phyloP scores from a whole-genome alignment of 2,329 filamentous ascomycete species.

The Colletotrichum siamense region DNA sequence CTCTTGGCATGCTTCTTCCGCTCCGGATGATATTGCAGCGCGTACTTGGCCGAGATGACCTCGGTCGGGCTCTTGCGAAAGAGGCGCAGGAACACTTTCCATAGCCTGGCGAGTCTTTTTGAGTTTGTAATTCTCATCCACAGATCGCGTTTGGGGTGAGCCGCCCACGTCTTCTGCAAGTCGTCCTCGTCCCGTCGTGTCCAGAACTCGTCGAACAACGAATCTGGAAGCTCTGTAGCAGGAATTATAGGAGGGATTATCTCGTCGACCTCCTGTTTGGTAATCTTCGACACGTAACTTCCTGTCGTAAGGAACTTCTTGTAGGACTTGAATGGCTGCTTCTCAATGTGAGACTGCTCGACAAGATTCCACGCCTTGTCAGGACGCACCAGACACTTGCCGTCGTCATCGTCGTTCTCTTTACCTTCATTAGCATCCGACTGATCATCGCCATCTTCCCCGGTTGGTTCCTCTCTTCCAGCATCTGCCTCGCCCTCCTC shows the following conservation, averaged over 20 bases:
- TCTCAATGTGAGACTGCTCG: background rate
- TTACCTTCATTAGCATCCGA: too few relatives aligned
- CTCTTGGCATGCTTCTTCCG: too few relatives aligned
- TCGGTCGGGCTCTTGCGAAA: background rate
- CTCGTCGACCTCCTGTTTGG: too few relatives aligned
- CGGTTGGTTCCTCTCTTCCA: background rate
- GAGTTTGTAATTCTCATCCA: too few relatives aligned
- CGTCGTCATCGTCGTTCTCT: too few relatives aligned
- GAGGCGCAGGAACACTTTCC: background rate
- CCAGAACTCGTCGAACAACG: too few relatives aligned
- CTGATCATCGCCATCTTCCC: background rate
- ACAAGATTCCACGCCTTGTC: background rate
- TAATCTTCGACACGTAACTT: too few relatives aligned
- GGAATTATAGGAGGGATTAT: too few relatives aligned
- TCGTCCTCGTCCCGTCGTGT: background rate
- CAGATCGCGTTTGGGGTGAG: too few relatives aligned
- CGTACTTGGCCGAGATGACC: background rate
- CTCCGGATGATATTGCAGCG: background rate
- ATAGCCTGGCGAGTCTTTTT: too few relatives aligned
- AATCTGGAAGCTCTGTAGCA: too few relatives aligned
- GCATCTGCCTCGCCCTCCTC: background rate
- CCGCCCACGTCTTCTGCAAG: background rate
- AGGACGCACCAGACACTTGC: background rate
- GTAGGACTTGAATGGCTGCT: background rate
- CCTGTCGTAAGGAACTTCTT: background rate